A percentile compares a stretch with the other conserved stretches of the same genome.
phyloP scores from a whole-genome alignment of 2,329 filamentous ascomycete genomes.

The Cladophialophora exuberans region DNA sequence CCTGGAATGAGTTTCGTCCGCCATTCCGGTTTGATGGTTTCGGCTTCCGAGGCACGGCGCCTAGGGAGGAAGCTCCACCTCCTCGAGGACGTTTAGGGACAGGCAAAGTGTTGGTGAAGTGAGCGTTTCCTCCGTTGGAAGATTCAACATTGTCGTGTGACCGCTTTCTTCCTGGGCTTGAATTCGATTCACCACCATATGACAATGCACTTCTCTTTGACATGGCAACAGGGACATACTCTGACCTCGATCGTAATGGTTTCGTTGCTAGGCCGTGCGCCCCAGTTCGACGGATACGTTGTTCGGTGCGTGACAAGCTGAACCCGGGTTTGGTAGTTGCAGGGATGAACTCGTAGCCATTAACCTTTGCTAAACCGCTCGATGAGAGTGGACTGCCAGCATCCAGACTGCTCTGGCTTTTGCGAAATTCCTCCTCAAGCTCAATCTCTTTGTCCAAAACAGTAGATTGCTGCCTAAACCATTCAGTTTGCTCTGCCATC shows the following conservation, averaged over 20 bases:
- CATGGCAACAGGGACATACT: slow-evolving; percentile 32
- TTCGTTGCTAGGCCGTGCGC: slow-evolving; percentile 47
- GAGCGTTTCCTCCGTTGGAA: not conserved
- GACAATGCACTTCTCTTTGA: slow-evolving; percentile 28
- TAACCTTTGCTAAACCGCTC: slow-evolving; percentile 34
- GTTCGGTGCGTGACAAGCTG: slow-evolving; percentile 48
- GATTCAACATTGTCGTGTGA: slow-evolving; percentile 14
- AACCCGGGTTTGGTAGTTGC: slow-evolving; percentile 42
- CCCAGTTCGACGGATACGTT: slow-evolving; percentile 47
- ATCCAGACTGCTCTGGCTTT: slow-evolving; percentile 34
- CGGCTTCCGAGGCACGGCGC: not conserved
- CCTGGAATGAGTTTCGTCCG: slow-evolving; percentile 9
- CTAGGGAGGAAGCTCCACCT: not conserved
- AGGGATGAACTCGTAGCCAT: slow-evolving; percentile 47
- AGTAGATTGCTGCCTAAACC: slow-evolving; percentile 33
- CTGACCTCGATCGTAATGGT: slow-evolving; percentile 37
- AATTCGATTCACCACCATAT: slow-evolving; percentile 12
- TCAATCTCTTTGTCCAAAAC: slow-evolving; percentile 29
- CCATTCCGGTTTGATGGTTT: not conserved
- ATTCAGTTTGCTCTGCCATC: slow-evolving; percentile 34
- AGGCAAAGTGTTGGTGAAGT: not conserved
- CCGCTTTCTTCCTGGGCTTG: slow-evolving; percentile 22
- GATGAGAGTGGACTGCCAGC: slow-evolving; percentile 14
- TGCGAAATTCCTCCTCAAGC: slow-evolving; percentile 34
- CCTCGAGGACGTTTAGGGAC: slow-evolving; percentile 17